phyloP scores from a whole-genome alignment of 208 protist genomes.

The Acanthamoeba divionensis region DNA sequence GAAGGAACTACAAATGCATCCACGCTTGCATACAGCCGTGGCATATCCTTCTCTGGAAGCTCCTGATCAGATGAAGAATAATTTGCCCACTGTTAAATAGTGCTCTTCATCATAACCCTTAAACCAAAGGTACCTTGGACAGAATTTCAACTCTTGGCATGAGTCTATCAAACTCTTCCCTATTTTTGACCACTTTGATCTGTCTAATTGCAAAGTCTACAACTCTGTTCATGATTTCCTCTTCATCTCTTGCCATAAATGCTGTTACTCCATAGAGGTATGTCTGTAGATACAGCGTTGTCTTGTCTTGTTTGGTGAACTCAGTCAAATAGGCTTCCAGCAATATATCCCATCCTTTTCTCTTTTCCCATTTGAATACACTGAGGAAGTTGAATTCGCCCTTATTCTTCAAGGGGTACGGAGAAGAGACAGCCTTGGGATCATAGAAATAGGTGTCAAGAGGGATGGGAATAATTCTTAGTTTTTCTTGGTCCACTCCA shows the following conservation, averaged over 20 bases:
- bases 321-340: slow-evolving; percentile 48
- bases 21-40: slow-evolving; percentile 77
- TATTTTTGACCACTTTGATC: too few relatives aligned
- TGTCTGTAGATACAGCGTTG: slow-evolving; percentile 37
- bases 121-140: not conserved
- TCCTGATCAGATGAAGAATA: not conserved
- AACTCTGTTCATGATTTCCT: too few relatives aligned
- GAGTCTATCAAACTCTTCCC: not conserved
- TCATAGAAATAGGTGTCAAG: slow-evolving; percentile 55
- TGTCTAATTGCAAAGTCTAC: too few relatives aligned
- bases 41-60: slow-evolving; percentile 62
- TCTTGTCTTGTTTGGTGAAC: slow-evolving; percentile 31
- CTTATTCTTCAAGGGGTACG: slow-evolving; percentile 4
- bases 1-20: slow-evolving; percentile 87
- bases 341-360: slow-evolving; percentile 65
- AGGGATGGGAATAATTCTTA: slow-evolving; percentile 47
- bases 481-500: slow-evolving; percentile 39
- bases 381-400: slow-evolving; percentile 59
- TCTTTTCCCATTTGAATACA: slow-evolving; percentile 69
- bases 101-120: not conserved
- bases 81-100: not conserved
- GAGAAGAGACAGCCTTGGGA: not conserved
- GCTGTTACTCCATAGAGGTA: too few relatives aligned
- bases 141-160: not conserved
- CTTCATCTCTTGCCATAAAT: too few relatives aligned